These are phyloP conservation scores for Chaetomium olivaceum DNA, from an alignment of 2,329 filamentous ascomycete genomes.

Conservation along the genomic window DNA sequence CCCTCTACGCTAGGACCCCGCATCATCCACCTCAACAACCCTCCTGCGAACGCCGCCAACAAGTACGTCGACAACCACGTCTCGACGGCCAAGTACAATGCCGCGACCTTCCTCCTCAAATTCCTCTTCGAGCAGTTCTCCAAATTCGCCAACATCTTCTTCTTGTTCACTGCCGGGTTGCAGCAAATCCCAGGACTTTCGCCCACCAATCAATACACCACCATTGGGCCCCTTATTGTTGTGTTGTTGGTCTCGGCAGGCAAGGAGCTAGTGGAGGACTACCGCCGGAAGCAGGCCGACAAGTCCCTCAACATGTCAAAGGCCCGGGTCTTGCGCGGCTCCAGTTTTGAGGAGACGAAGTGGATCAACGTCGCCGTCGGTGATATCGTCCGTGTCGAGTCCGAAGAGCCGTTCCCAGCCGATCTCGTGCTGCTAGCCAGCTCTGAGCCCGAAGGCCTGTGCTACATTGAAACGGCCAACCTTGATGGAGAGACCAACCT, in stretches of 20 bases:
- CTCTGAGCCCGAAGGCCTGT: slow-evolving; percentile 94
- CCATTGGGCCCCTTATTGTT: slow-evolving; percentile 87
- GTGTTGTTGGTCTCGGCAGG: slow-evolving; percentile 92
- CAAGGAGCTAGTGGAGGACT: slow-evolving; percentile 94
- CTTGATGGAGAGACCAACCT: slow-evolving; percentile 96
- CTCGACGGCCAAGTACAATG: slow-evolving; percentile 96
- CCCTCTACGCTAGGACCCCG: slow-evolving; percentile 88
- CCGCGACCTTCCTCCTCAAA: slow-evolving; percentile 90
- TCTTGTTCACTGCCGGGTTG: slow-evolving; percentile 91
- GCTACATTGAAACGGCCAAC: slow-evolving; percentile 98
- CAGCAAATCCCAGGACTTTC: slow-evolving; percentile 96
- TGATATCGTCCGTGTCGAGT: slow-evolving; percentile 89
- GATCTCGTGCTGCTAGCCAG: slow-evolving; percentile 90
- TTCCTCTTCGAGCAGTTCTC: slow-evolving; percentile 98
- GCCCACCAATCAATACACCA: slow-evolving; percentile 93
- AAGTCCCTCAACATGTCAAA: slow-evolving; percentile 85
- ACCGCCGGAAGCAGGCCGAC: slow-evolving; percentile 84
- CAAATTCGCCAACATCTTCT: slow-evolving; percentile 98
- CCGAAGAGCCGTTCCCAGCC: slow-evolving; percentile 91
- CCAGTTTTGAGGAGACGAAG: slow-evolving; percentile 79
- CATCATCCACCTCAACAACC: slow-evolving; percentile 94
- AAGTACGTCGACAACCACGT: slow-evolving; percentile 97
- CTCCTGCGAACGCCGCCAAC: slow-evolving; percentile 82
- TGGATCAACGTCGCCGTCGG: slow-evolving; percentile 95
- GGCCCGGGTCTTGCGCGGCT: slow-evolving; percentile 78